These are phyloP conservation scores for Panus rudis DNA, from an alignment of 768 basidiomycete species.

Conservation along the genomic window DNA sequence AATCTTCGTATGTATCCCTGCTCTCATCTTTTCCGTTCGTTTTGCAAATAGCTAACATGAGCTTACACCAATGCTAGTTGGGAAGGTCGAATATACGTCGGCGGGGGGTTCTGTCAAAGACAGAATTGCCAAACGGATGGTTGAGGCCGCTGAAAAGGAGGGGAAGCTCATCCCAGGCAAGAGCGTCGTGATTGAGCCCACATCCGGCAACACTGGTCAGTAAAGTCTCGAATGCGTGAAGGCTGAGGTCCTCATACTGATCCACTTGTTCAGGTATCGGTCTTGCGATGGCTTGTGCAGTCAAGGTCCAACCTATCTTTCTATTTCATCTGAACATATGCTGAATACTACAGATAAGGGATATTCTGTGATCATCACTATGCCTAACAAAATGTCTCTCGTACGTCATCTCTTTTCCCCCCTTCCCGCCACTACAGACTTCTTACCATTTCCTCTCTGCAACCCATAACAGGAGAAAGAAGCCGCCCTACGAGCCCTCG, in stretches of 20 bases:
- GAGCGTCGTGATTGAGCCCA: conserved; percentile 92
- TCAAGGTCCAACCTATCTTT: conserved; percentile 56
- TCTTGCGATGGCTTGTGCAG: conserved; percentile 84
- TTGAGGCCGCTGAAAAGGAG: conserved; percentile 86
- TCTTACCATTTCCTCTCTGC: no score
- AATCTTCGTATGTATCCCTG: conserved; percentile 66
- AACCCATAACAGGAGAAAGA: conserved; percentile 87
- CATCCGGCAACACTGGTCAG: conserved; percentile 91
- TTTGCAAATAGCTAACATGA: neutral
- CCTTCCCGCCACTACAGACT: neutral
- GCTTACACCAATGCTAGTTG: conserved; percentile 42
- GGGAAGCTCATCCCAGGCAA: conserved; percentile 81
- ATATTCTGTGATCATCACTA: conserved; percentile 82
- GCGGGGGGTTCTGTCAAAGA: conserved; percentile 95
- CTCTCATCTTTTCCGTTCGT: neutral
- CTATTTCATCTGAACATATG: conserved; percentile 24
- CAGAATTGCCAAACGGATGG: conserved; percentile 93
- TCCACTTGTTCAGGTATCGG: conserved; percentile 63
- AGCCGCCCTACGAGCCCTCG: conserved; percentile 82
- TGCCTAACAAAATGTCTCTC: conserved; percentile 94
- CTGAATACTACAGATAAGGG: conserved; percentile 87
- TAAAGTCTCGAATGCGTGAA: no score
- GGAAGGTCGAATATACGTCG: conserved; percentile 84
- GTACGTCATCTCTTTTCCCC: conserved; percentile 29
- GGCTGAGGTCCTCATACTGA: neutral